Percentiles rank a stretch among this genome's conserved stretches.
Evolutionary conservation across 768 basidiomycete genomes (phyloP).

Genomic region (Leccinum uliginosum): DNA sequence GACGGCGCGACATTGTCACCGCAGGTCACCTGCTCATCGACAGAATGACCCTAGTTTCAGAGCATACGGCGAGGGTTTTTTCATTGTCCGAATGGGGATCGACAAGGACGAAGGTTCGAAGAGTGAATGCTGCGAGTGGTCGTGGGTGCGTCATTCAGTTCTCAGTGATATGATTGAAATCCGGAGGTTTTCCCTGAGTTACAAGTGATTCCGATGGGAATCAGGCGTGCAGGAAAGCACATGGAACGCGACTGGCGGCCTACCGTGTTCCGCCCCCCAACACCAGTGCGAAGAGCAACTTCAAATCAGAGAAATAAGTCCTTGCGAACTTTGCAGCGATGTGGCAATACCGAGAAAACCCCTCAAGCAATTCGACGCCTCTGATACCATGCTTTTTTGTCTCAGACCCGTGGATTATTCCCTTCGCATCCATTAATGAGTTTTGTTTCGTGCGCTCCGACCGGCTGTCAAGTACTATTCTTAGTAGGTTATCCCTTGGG

Average conservation of each 20-base stretch:
- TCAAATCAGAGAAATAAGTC: neutral
- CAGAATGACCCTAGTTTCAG: constrained; percentile 7
- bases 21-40: neutral
- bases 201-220: constrained; percentile 7
- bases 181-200: neutral
- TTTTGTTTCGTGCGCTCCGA: neutral
- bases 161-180: neutral
- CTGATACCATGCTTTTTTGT: neutral
- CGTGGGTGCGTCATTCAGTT: constrained; percentile 1
- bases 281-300: neutral
- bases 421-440: neutral
- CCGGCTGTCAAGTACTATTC: neutral
- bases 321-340: neutral
- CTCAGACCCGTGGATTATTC: neutral
- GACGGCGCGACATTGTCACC: neutral
- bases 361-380: neutral
- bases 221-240: neutral
- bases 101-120: neutral
- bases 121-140: neutral
- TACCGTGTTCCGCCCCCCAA: neutral
- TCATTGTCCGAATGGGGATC: constrained; percentile 5
- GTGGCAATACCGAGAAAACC: neutral
- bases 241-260: constrained; percentile 1
- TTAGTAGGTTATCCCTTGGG: neutral
- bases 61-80: neutral